phyloP scores from a whole-genome alignment of 208 protist species.

The Leptomonas seymouri region DNA sequence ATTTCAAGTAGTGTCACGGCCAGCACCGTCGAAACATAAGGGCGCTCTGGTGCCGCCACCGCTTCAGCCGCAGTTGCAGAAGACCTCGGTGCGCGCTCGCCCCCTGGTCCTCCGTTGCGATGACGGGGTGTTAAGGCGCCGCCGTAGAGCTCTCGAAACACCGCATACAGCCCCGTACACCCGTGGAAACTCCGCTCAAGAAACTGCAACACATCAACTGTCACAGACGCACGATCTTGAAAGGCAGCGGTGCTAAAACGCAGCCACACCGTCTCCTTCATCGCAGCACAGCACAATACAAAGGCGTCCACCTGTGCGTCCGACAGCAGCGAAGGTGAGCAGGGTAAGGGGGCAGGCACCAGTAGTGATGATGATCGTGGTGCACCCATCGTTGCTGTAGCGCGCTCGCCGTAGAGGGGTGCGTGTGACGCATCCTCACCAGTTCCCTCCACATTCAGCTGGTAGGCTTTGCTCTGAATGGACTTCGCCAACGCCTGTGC shows the following conservation, averaged over 20 bases:
- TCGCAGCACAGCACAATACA: slow-evolving; percentile 34
- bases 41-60: slow-evolving; percentile 19
- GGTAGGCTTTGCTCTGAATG: slow-evolving; percentile 44
- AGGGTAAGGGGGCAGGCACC: not conserved
- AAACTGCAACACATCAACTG: slow-evolving; percentile 25
- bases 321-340: not conserved
- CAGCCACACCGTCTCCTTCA: slow-evolving; percentile 31
- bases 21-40: slow-evolving; percentile 23
- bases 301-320: slow-evolving; percentile 26
- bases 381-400: not conserved
- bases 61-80: not conserved
- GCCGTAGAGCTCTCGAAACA: slow-evolving; percentile 15
- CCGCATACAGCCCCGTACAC: slow-evolving; percentile 4
- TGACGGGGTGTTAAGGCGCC: too few species aligned
- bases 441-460: not conserved
- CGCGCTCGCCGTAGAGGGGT: not conserved
- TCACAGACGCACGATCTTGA: slow-evolving; percentile 6
- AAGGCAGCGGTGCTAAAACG: slow-evolving; percentile 19
- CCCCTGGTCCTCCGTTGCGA: not conserved
- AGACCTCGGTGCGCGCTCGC: not conserved
- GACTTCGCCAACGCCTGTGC: slow-evolving; percentile 46
- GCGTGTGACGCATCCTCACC: not conserved
- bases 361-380: not conserved
- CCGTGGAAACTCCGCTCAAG: slow-evolving; percentile 37
- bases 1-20: slow-evolving; percentile 26